phyloP scores from a whole-genome alignment of 108 stramenopile species.

The Skeletonema costatum region DNA sequence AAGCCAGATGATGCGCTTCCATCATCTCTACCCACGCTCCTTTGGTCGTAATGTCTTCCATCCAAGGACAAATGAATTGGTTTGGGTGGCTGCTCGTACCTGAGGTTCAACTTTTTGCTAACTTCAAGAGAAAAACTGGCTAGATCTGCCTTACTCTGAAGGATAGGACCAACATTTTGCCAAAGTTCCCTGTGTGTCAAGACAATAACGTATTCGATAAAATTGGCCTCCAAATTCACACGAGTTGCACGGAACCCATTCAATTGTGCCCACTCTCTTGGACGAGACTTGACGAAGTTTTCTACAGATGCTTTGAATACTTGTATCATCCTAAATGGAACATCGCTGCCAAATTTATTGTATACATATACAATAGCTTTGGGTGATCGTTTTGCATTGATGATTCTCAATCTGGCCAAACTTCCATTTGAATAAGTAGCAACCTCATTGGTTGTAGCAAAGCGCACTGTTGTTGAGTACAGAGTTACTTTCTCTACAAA shows the following conservation, averaged over 20 bases:
- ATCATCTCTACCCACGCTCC: not conserved
- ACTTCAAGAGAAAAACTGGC: constrained; percentile 51
- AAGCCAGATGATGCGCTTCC: not conserved
- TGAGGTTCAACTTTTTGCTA: constrained; percentile 38
- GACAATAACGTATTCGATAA: constrained; percentile 46
- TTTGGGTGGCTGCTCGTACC: constrained; percentile 39
- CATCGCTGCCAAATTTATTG: constrained; percentile 44
- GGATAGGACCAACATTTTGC: constrained; percentile 52
- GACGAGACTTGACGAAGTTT: constrained; percentile 39
- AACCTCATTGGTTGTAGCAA: constrained; percentile 52
- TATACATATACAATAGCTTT: constrained; percentile 32
- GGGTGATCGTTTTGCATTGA: constrained; percentile 28
- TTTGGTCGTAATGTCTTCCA: not conserved
- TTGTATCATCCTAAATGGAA: constrained; percentile 35
- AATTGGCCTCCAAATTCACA: constrained; percentile 51
- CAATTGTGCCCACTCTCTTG: constrained; percentile 44
- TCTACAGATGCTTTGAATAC: constrained; percentile 32
- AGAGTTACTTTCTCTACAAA: constrained; percentile 48
- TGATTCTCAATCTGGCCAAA: constrained; percentile 33
- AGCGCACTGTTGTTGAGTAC: constrained; percentile 59
- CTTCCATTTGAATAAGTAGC: constrained; percentile 47
- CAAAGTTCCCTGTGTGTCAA: constrained; percentile 50
- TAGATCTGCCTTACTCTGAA: constrained; percentile 43
- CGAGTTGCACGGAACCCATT: constrained; percentile 50
- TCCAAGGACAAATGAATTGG: constrained; percentile 33